Conservation (phyloP, 257 asterid species). For the Perilla frutescens region DNA sequence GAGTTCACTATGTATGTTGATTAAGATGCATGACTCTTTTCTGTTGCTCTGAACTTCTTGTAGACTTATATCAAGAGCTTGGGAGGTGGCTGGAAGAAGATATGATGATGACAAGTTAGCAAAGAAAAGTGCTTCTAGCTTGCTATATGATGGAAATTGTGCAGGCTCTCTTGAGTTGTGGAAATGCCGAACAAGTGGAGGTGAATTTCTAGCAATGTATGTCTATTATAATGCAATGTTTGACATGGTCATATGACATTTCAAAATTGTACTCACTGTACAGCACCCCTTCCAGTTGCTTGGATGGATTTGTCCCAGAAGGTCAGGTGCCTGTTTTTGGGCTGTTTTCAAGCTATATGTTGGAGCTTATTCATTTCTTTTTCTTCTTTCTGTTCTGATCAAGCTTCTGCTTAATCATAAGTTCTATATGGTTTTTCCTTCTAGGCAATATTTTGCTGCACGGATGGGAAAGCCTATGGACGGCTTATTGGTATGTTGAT, state of each 20-base stretch:
- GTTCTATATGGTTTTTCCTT: slow-evolving; percentile 15
- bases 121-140: slow-evolving; percentile 60
- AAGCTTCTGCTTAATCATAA: slow-evolving; percentile 22
- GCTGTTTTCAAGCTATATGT: background rate
- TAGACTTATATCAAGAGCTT: slow-evolving; percentile 79
- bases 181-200: slow-evolving; percentile 82
- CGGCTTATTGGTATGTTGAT: slow-evolving; percentile 69
- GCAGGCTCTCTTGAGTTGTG: slow-evolving; percentile 61
- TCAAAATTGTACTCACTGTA: slow-evolving; percentile 30
- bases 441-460: slow-evolving; percentile 67
- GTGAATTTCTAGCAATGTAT: slow-evolving; percentile 39
- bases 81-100: slow-evolving; percentile 83
- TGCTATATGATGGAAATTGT: slow-evolving; percentile 52
- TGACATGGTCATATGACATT: slow-evolving; percentile 22
- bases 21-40: background rate
- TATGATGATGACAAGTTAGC: slow-evolving; percentile 68
- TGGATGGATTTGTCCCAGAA: slow-evolving; percentile 72
- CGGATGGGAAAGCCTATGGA: slow-evolving; percentile 73
- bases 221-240: background rate
- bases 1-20: background rate
- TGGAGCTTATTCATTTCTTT: slow-evolving; percentile 14
- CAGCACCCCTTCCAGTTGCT: slow-evolving; percentile 69
- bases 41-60: slow-evolving; percentile 24
- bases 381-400: slow-evolving; percentile 8
- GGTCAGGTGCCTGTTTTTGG: slow-evolving; percentile 43